These are phyloP conservation scores for Pistacia vera DNA, from an alignment of 345 rosid genomes.

Conservation along the genomic window DNA sequence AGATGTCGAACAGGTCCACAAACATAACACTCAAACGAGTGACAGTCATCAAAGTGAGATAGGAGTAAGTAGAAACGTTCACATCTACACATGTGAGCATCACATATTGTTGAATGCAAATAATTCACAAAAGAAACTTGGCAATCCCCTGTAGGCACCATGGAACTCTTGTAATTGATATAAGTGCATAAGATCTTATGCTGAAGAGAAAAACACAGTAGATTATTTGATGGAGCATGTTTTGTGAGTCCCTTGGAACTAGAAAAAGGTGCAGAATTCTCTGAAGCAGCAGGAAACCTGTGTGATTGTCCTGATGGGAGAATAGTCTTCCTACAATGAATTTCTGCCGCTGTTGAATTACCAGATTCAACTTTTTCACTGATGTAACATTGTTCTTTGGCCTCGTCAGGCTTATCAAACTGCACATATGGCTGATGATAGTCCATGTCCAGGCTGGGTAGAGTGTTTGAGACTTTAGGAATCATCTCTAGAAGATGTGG, in stretches of 20 bases:
- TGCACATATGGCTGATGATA: slow-evolving; percentile 18
- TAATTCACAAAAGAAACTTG: slow-evolving; percentile 29
- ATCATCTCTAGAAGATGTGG: slow-evolving; percentile 6
- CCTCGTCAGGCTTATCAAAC: slow-evolving; percentile 11
- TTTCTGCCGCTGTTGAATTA: slow-evolving; percentile 7
- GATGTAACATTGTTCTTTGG: slow-evolving; percentile 1
- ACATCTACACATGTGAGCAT: slow-evolving; percentile 27
- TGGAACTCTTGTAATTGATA: slow-evolving; percentile 24
- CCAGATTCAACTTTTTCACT: slow-evolving; percentile 7
- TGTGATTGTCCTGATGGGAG: slow-evolving; percentile 23
- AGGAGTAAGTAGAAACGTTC: slow-evolving; percentile 10
- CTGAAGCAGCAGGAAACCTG: slow-evolving; percentile 7
- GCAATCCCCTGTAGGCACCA: not conserved
- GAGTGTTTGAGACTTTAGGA: slow-evolving; percentile 12
- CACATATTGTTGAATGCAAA: slow-evolving; percentile 34
- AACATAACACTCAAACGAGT: slow-evolving; percentile 18
- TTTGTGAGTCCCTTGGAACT: not conserved
- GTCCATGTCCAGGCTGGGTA: slow-evolving; percentile 6
- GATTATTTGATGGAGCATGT: not conserved
- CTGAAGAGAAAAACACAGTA: slow-evolving; percentile 8
- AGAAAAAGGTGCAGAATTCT: slow-evolving; percentile 4
- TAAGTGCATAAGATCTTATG: slow-evolving; percentile 28
- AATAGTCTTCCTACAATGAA: slow-evolving; percentile 18
- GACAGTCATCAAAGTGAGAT: slow-evolving; percentile 34
- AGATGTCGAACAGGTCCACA: slow-evolving; percentile 27